phyloP scores from a whole-genome alignment of 2,329 filamentous ascomycete genomes.

The Ophiognomonia clavigignenti-juglandacearum region DNA sequence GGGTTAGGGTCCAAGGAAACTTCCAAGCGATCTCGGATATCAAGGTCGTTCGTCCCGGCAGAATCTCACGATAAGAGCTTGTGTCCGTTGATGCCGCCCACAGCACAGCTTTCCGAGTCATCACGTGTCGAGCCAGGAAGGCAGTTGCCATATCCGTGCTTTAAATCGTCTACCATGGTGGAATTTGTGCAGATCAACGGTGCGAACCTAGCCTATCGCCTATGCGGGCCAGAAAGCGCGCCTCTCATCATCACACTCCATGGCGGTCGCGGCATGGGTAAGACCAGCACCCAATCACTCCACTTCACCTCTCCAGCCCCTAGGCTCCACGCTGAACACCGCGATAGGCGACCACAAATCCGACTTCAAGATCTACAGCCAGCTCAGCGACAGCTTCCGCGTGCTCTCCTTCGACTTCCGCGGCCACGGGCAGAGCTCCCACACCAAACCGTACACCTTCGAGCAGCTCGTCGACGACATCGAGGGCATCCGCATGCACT shows the following conservation, averaged over 20 bases:
- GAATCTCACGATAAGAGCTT: no score
- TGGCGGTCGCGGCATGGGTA: conserved; percentile 31
- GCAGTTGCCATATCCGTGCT: no score
- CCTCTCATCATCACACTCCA: conserved; percentile 33
- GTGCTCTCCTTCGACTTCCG: conserved; percentile 32
- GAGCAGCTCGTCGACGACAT: conserved; percentile 33
- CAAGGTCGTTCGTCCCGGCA: no score
- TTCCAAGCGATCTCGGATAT: no score
- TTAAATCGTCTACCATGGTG: no score
- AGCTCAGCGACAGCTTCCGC: conserved; percentile 23
- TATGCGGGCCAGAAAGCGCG: conserved; percentile 24
- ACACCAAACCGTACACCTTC: conserved; percentile 30
- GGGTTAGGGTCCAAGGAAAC: no score
- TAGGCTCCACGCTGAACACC: no score
- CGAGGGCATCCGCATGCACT: conserved; percentile 26
- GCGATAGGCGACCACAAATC: conserved; percentile 26
- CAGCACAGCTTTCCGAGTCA: no score
- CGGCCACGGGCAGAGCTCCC: conserved; percentile 30
- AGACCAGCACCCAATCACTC: no score
- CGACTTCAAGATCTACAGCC: conserved; percentile 28
- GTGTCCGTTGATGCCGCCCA: no score
- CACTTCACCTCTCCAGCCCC: no score
- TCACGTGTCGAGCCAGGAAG: no score
- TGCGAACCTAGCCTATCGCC: conserved; percentile 27
- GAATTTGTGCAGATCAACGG: conserved; percentile 28